A percentile compares a stretch with the other conserved stretches of the same genome.
Evolutionary conservation across 805 yeast species (phyloP).

Genomic region (Candida tallmaniae): DNA sequence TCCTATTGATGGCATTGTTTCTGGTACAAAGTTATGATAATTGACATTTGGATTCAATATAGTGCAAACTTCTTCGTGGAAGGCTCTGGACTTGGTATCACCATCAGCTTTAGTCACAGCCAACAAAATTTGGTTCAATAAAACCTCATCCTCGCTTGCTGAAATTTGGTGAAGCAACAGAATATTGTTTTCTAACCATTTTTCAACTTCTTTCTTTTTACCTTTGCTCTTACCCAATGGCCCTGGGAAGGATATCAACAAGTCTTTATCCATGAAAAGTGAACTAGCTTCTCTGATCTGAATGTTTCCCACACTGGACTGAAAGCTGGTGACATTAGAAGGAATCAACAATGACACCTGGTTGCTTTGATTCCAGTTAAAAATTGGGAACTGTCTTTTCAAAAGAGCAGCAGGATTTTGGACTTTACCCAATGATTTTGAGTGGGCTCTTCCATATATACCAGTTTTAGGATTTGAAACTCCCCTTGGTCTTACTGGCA

Average conservation of each 20-base stretch:
- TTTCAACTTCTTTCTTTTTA: slow-evolving; percentile 62
- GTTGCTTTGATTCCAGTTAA: slow-evolving; percentile 50
- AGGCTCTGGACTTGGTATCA: slow-evolving; percentile 21
- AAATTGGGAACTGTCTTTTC: slow-evolving; percentile 69
- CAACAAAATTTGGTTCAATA: slow-evolving; percentile 29
- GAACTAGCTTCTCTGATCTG: slow-evolving; percentile 24
- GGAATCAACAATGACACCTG: slow-evolving; percentile 28
- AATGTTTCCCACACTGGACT: slow-evolving; percentile 27
- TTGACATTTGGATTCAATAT: slow-evolving; percentile 42
- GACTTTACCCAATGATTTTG: slow-evolving; percentile 24
- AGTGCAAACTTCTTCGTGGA: slow-evolving; percentile 27
- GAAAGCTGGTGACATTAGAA: slow-evolving; percentile 6
- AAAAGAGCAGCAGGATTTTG: slow-evolving; percentile 52
- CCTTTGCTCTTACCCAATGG: slow-evolving; percentile 58
- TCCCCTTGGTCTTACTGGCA: slow-evolving; percentile 9
- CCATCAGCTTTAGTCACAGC: slow-evolving; percentile 28
- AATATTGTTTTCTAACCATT: slow-evolving; percentile 44
- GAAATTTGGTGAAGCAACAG: slow-evolving; percentile 11
- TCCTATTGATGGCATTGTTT: slow-evolving; percentile 14
- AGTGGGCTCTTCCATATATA: slow-evolving; percentile 19
- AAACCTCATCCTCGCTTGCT: slow-evolving; percentile 18
- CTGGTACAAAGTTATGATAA: slow-evolving; percentile 14
- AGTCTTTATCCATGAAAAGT: slow-evolving; percentile 19
- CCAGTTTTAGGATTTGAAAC: slow-evolving; percentile 15
- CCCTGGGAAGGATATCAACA: slow-evolving; percentile 51